Evolutionary conservation across 164 flowering plant species (phyloP).

Genomic region (Tetracentron sinense): DNA sequence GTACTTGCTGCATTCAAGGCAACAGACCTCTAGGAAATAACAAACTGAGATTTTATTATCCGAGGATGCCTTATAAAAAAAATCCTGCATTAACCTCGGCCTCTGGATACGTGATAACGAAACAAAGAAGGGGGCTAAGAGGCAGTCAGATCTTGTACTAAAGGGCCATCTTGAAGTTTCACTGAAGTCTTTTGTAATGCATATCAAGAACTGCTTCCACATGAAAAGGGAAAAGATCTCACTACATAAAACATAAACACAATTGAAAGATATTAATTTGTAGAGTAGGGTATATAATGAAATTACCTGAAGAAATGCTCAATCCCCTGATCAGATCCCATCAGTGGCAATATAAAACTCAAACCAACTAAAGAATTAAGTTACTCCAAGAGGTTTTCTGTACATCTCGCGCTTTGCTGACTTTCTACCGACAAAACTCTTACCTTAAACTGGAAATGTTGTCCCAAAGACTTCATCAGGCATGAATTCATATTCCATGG

Average conservation of each 20-base stretch:
- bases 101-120: neutral
- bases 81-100: conserved; percentile 23
- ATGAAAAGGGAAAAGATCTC: conserved; percentile 3
- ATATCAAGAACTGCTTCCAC: conserved; percentile 9
- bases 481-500: neutral
- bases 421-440: conserved; percentile 1
- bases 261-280: neutral
- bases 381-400: conserved; percentile 20
- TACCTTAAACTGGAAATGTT: conserved; percentile 1
- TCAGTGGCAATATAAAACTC: conserved; percentile 13
- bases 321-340: conserved; percentile 1
- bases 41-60: conserved; percentile 15
- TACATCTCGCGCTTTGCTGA: conserved; percentile 18
- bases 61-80: conserved; percentile 31
- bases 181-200: neutral
- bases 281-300: neutral
- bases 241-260: neutral
- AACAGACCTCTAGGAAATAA: neutral
- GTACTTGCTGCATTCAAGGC: conserved; percentile 2
- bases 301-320: conserved; percentile 20
- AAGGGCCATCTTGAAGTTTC: conserved; percentile 12
- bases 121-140: neutral
- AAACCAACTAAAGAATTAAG: conserved; percentile 20
- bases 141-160: conserved; percentile 8
- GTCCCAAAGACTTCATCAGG: conserved; percentile 7